Evolutionary conservation across 148 eudicot species (phyloP), one percentile per base, ranked within the genome.

Genomic region (Suaeda aralocaspica): DNA sequence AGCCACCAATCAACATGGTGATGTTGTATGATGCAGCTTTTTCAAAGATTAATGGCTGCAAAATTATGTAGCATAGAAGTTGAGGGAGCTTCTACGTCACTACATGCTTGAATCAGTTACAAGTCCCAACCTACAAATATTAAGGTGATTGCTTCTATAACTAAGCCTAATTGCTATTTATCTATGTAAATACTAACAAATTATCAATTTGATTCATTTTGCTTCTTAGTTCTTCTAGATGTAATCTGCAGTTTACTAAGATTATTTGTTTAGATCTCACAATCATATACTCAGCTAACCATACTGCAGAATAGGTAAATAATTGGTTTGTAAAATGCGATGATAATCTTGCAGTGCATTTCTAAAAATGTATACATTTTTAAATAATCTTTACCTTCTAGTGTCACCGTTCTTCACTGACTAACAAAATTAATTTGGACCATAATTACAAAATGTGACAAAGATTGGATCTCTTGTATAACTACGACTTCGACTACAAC

Each of bases 121-220:
- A 36, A 36, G 5, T 56, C 4, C 12, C 22, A 26, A 29, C 29
- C 6, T 41, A 55, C 41, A 57, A 42, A 19, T 50, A 4, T 50
- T 44, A 56, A 75, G 58, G 60, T 30, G 52, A 42, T 42, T 61
- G 44, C 56, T 44, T 44, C 39, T 28, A 45, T 63, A 42, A 52
- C 68, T 69, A 65, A 29, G 42, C 52, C 69, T 46, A n/a, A 12
- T 16, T 66, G 55, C 52, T 8, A 28, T 59, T 64, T 59, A 2
- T 22, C 33, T 45, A 6, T 74, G 71, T 49, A 74, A 24, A 58
- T 31, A 48, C 19, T 5, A 22, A 58, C 48, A 49, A 24, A 21
- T 16, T 22, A 41, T 30, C 53, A 42, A 33, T 33, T 52, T 34
- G 33, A 24, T 39, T 4, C 7, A 26, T 41, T 28, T n/a, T n/a